phyloP scores from a whole-genome alignment of 306 rosid genomes.

The Chamaecrista fasciculata region DNA sequence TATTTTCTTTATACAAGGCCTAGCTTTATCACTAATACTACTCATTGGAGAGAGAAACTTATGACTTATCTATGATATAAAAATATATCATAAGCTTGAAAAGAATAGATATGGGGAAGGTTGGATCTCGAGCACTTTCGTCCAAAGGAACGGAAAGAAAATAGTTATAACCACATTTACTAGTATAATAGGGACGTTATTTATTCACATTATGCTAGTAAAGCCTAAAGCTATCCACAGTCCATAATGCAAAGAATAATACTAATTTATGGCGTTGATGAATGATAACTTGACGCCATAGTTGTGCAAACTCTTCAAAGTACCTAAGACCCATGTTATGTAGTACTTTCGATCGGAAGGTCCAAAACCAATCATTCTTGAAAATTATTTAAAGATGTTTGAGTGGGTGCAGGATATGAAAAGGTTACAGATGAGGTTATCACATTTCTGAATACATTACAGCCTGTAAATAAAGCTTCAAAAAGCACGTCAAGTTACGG shows the following conservation, averaged over 20 bases:
- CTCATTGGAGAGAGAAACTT: background rate
- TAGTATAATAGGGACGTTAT: too few species aligned
- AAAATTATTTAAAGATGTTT: background rate
- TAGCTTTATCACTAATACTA: background rate
- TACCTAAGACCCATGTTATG: background rate
- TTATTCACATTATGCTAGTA: background rate
- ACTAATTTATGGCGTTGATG: too few species aligned
- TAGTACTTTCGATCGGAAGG: background rate
- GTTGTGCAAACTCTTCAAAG: too few species aligned
- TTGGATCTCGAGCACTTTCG: background rate
- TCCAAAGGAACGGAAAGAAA: background rate
- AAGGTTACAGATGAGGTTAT: background rate
- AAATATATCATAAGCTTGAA: background rate
- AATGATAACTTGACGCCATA: too few species aligned
- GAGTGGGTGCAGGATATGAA: background rate
- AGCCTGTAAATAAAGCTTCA: background rate
- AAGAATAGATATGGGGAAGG: background rate
- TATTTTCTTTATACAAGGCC: background rate
- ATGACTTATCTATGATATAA: background rate
- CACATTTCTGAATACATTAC: background rate
- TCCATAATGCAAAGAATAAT: too few species aligned
- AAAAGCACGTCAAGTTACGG: background rate
- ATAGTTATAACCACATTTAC: background rate
- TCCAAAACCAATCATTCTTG: background rate
- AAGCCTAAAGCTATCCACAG: background rate